Percentiles rank a stretch among this genome's conserved stretches.
Evolutionary conservation across 768 basidiomycete species (phyloP).

Genomic region (Boletus sp.): DNA sequence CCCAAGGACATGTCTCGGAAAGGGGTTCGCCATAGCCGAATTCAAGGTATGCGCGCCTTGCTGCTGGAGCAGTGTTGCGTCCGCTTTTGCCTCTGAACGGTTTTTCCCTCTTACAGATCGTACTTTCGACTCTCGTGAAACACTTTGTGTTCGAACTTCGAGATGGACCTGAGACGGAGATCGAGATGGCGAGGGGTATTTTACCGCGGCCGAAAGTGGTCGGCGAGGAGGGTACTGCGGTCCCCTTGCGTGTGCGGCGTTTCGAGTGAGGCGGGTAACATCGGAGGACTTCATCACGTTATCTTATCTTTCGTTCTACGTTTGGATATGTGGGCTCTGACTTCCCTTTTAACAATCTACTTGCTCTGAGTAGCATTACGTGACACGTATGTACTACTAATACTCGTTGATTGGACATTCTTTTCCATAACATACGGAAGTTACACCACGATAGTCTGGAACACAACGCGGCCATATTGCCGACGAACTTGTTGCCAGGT

Average conservation of each 20-base stretch:
- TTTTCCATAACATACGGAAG: too few relatives aligned
- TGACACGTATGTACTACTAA: too few relatives aligned
- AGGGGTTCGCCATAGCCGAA: slow-evolving; percentile 9
- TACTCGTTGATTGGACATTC: too few relatives aligned
- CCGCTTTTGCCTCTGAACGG: background rate
- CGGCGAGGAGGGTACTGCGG: slow-evolving; percentile 22
- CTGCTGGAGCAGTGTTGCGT: background rate
- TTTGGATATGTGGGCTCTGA: too few relatives aligned
- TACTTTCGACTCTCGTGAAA: slow-evolving; percentile 43
- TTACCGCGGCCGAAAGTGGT: slow-evolving; percentile 20
- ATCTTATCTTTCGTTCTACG: too few relatives aligned
- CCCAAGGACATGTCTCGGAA: slow-evolving; percentile 38
- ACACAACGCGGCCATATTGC: too few relatives aligned
- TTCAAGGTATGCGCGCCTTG: slow-evolving; percentile 27
- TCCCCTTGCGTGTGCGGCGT: slow-evolving; percentile 5
- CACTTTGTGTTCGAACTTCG: slow-evolving; percentile 22
- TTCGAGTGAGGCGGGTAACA: slow-evolving; percentile 20
- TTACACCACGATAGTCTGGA: too few relatives aligned
- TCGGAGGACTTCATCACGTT: too few relatives aligned
- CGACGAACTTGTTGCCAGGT: too few relatives aligned
- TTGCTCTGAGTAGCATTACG: too few relatives aligned
- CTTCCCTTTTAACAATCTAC: too few relatives aligned
- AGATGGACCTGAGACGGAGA: slow-evolving; percentile 16
- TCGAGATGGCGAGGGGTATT: slow-evolving; percentile 14
- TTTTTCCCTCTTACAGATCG: slow-evolving; percentile 30